phyloP scores from a whole-genome alignment of 768 basidiomycete genomes.

The Pisolithus sp. region DNA sequence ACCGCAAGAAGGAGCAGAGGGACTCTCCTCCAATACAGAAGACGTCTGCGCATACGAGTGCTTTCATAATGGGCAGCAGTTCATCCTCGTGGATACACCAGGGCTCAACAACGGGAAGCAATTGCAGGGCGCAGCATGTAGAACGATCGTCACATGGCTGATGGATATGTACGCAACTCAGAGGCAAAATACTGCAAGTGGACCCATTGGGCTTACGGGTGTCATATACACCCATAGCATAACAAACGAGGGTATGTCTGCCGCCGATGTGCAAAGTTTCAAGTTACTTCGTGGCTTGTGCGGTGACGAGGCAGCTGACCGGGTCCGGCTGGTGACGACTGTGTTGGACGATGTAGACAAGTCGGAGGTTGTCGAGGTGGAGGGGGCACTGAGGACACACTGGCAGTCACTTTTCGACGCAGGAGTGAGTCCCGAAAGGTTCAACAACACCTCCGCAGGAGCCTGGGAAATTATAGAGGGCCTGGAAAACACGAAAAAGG shows the following conservation, averaged over 20 bases:
- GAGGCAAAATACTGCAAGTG: background rate
- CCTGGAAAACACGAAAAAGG: background rate
- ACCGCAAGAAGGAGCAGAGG: background rate
- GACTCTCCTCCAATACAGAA: background rate
- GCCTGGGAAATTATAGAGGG: background rate
- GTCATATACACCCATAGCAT: background rate
- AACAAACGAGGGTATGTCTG: background rate
- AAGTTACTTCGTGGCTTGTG: background rate
- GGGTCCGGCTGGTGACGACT: background rate
- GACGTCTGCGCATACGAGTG: background rate
- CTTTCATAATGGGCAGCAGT: background rate
- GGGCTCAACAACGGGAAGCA: background rate
- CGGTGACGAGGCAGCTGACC: background rate
- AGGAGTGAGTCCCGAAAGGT: background rate
- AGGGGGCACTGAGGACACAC: background rate
- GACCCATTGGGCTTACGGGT: background rate
- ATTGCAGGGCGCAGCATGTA: background rate
- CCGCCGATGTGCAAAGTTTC: background rate
- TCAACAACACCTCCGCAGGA: background rate
- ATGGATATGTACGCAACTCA: background rate
- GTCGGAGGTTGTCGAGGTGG: background rate
- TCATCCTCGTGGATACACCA: background rate
- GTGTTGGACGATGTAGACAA: background rate
- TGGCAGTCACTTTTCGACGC: background rate
- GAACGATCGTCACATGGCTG: background rate